Evolutionary conservation across 1,284 basidiomycete species (phyloP), one percentile per base, ranked within the genome.

Genomic region (Trichosporon coremiiforme): DNA sequence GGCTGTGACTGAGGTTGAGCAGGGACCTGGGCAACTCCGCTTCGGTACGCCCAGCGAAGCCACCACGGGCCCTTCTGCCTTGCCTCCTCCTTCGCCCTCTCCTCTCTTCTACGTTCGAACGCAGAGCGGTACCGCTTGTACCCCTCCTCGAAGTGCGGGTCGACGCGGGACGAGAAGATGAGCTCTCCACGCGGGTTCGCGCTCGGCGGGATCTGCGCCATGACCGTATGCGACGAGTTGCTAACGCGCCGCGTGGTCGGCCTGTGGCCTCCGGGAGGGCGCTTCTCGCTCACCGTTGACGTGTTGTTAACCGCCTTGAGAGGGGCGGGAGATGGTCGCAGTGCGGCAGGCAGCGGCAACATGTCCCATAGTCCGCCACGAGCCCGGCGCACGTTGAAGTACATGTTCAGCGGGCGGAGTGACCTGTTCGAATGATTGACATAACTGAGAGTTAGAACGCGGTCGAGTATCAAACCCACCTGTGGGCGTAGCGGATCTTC

Each of bases 361-460:
- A 88, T 86, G 60, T 86, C 85, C 66, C 90, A 85, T 70, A 76
- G 68, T 1, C 69, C 74, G 1, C 89, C 89, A 74, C 90, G 89
- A 5, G 57, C 57, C 4, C 57, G 57, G 66, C 93, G 90, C 76
- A 96, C 92, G 85, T 98, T 98, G 76, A 99, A 87, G 79, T 95
- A 94, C 90, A 99, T 96, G 83, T 99, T 98, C 82, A 98, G 91
- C 31, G 90, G 91, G 31, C 96, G 88, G 35, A 99, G 85, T 0
- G 95, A 90, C 57, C 91, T 89, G 83, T 99, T 99, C 10, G 95
- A 94, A 77, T 98, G 96, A 0, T 94, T 95, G 20, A 98, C 93
- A 79, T 98, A 99, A 85, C 94, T 96, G 65, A 7, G 9, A 1
- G 57, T 70, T 25, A 70, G 69, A 35, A 25, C 25, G 25, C 25